These are phyloP conservation scores for Xylariaceae sp. DNA, from an alignment of 2,329 filamentous ascomycete genomes.

Conservation along the genomic window DNA sequence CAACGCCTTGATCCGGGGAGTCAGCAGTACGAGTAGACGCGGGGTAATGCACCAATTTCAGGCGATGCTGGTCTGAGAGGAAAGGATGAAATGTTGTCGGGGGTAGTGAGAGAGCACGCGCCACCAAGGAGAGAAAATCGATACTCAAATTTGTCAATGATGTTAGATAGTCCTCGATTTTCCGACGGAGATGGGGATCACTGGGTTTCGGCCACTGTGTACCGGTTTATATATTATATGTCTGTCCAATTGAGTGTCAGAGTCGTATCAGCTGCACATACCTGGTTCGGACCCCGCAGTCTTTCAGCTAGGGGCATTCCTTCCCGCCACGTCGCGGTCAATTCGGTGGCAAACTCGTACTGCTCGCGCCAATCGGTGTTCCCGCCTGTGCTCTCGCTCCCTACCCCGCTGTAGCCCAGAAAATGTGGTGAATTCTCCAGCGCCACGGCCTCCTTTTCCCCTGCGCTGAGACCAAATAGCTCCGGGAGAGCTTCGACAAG, in stretches of 20 bases:
- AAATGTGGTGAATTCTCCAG: slow-evolving; percentile 56
- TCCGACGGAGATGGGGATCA: slow-evolving; percentile 32
- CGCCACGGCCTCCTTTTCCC: slow-evolving; percentile 38
- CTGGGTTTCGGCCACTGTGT: slow-evolving; percentile 41
- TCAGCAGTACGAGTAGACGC: slow-evolving; percentile 12
- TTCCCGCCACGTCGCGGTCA: slow-evolving; percentile 35
- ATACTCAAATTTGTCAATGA: slow-evolving; percentile 49
- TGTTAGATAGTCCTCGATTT: slow-evolving; percentile 46
- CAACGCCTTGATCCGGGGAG: slow-evolving; percentile 48
- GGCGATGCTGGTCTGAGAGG: slow-evolving; percentile 53
- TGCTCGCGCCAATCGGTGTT: slow-evolving; percentile 52
- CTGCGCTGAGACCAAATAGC: slow-evolving; percentile 39
- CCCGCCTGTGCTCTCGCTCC: slow-evolving; percentile 53
- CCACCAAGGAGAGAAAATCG: slow-evolving; percentile 53
- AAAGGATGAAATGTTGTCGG: slow-evolving; percentile 48
- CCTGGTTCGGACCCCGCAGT: slow-evolving; percentile 47
- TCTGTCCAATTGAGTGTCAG: neutral
- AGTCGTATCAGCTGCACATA: slow-evolving; percentile 19
- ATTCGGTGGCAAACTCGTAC: slow-evolving; percentile 57
- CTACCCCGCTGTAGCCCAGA: slow-evolving; percentile 54
- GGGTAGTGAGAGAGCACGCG: slow-evolving; percentile 49
- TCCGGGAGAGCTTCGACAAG: slow-evolving; percentile 39
- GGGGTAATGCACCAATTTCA: slow-evolving; percentile 56
- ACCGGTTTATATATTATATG: neutral
- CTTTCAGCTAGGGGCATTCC: slow-evolving; percentile 38